Conservation (phyloP, 139 green algal genomes). For the Tetradesmus obliquus region DNA sequence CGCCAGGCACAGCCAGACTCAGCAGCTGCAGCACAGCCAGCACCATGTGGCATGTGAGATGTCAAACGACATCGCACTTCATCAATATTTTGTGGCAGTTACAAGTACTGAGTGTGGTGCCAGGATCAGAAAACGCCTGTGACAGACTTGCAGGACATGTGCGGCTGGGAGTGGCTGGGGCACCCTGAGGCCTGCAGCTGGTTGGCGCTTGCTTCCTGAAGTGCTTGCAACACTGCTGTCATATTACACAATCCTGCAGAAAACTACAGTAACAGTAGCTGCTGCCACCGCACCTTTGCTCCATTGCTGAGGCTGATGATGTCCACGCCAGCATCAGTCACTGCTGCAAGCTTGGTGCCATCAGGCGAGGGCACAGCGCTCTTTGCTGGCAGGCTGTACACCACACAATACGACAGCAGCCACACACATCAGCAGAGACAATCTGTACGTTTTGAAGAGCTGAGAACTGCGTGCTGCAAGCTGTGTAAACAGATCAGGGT, state of each 20-base stretch:
- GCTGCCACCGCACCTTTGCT: conserved; percentile 23
- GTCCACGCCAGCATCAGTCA: conserved; percentile 40
- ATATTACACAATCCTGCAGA: not conserved
- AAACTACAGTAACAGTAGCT: not conserved
- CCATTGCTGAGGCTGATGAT: conserved; percentile 45
- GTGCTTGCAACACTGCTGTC: not conserved
- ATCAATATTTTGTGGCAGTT: no score
- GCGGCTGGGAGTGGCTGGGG: not conserved
- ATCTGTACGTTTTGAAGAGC: not conserved
- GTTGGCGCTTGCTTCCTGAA: no score
- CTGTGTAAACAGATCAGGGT: not conserved
- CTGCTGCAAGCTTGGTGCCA: conserved; percentile 44
- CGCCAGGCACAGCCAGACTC: conserved; percentile 42
- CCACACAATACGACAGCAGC: not conserved
- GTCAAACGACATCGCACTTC: no score
- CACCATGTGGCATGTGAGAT: no score
- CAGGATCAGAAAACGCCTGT: not conserved
- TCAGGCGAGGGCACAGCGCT: conserved; percentile 50
- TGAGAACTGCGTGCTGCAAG: not conserved
- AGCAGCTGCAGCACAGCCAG: not conserved
- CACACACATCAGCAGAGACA: not conserved
- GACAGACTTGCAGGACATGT: not conserved
- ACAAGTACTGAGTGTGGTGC: not conserved
- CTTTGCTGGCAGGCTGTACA: conserved; percentile 39
- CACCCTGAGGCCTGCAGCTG: no score